A percentile compares a stretch with the other conserved stretches of the same genome.
These are phyloP conservation scores for Usnea hakonensis DNA, from an alignment of 495 filamentous ascomycete genomes.

Conservation along the genomic window DNA sequence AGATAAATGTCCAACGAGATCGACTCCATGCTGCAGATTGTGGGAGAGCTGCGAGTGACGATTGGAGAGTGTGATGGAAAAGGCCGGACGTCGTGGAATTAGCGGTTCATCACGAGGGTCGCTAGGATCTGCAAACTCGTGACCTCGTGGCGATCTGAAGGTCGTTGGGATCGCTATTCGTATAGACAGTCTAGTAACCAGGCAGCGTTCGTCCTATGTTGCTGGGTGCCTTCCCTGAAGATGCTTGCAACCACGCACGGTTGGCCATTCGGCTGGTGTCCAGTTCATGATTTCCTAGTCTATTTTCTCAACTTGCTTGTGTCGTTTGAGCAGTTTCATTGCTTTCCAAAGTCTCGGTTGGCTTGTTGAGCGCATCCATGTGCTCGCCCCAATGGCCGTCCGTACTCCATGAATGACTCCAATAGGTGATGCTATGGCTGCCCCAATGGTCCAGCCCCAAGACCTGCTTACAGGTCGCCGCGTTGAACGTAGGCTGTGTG, in stretches of 20 bases:
- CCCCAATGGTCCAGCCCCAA: conserved; percentile 15
- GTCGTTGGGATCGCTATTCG: not conserved
- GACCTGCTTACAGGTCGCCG: conserved; percentile 17
- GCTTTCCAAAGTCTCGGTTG: conserved; percentile 29
- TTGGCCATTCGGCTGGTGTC: not conserved
- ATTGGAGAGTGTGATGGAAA: not conserved
- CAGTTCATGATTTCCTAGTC: not conserved
- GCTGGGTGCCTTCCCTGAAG: not conserved
- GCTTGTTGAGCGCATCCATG: conserved; percentile 63
- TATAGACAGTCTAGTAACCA: not conserved
- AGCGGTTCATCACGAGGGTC: not conserved
- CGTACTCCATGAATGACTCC: conserved; percentile 21
- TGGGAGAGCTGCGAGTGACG: not conserved
- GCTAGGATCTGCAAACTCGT: not conserved
- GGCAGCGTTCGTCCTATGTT: not conserved
- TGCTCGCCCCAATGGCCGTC: conserved; percentile 47
- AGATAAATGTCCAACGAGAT: not conserved
- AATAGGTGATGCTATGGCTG: conserved; percentile 23
- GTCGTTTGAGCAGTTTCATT: not conserved
- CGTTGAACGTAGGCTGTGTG: conserved; percentile 10
- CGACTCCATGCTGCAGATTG: not conserved
- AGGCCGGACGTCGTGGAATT: not conserved
- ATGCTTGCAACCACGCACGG: not conserved
- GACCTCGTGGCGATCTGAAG: not conserved
- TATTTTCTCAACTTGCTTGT: not conserved